Base-by-base conservation (phyloP, 805 yeast species). In the Sporopachydermia quercuum region DNA sequence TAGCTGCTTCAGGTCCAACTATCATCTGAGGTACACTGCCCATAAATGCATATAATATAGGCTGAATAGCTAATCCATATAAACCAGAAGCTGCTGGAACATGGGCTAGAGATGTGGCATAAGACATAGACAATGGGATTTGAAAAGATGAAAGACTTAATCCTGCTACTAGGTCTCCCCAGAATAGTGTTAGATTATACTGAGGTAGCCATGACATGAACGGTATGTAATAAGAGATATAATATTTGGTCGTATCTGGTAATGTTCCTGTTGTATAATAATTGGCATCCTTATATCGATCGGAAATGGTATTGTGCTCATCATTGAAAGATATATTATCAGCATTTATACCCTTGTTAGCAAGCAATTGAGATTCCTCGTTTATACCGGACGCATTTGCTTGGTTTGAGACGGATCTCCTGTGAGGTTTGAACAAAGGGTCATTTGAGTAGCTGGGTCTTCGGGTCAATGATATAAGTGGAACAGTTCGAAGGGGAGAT, bases 1-100 rank as follows among this genome's bases (percentile, higher is more conserved):
- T 75, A 1, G 94, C 87, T 15, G 89, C 87, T 55, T 86, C 93
- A 1, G 96, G 95, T 0, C 95, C 95, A 15, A 86, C 93, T 34
- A 85, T 76, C 79, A 86, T 74, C 43, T 78, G 78, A 0, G 95
- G 95, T 1, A 85, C 93, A 0, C 91, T 72, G 0, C 96, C 96
- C 43, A 85, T 65, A 3, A 85, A 44, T 4, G 84, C 68, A 53
- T 86, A 86, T 4, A 82, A 60, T n/a, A 79, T 59, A 0, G 95
- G 93, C 0, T 91, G 84, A 3, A 81, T 63, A 1, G 83, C 76
- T 37, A 85, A 66, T 0, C 86, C 83, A 46, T 77, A 71, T 5
- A 87, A 62, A 0, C 96, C 96, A 46, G 80, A 74, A 2, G 79
- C 56, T 0, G 94, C 83, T 6, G 91, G 89, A 8, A 84, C 78